Base-by-base conservation (phyloP, 345 rosid species). In the Pelargonium nanum region DNA sequence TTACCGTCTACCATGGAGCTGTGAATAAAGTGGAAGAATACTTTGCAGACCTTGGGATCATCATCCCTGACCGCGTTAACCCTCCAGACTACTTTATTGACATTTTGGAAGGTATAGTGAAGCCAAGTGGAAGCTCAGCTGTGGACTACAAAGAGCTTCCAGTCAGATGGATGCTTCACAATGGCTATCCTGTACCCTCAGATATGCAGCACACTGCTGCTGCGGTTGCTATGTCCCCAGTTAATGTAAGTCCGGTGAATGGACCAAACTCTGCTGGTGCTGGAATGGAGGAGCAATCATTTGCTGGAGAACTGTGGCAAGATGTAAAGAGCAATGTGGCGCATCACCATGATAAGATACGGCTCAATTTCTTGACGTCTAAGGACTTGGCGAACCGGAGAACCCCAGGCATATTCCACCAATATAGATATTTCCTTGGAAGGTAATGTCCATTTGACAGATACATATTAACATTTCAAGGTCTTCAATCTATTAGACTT, bases 41-140 rank as follows among this genome's bases (percentile, higher is more conserved):
- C 81, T 93, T 93, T 71, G 56, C 85, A 2, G 77, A 87, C 26
- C 80, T 93, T 12, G 97, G 97, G 30, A 87, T 93, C 54, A 65
- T 26, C 45, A 90, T 89, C 24, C 99, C 97, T 6, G 95, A 83
- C 24, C 91, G 85, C 19, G 83, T 93, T 48, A 93, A 87, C 70
- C 99, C 99, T 66, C 96, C 99, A n/a, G 96, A 93, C 64, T 74
- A 93, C 68, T 86, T 74, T 60, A 93, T 93, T 45, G 96, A 93
- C 72, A 57, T 93, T 59, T 69, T 93, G 68, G 99, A 93, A 82
- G 99, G 97, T 22, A 77, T 93, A 6, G 85, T 80, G 57, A 63
- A 28, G 22, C 83, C 84, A 32, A 75, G 71, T 62, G 48, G 48
- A 40, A 17, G n/a, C n/a, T n/a, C n/a, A n/a, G 68, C 73, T 26